phyloP scores from a whole-genome alignment of 2,329 filamentous ascomycete species.

The Rhynchosporium agropyri region DNA sequence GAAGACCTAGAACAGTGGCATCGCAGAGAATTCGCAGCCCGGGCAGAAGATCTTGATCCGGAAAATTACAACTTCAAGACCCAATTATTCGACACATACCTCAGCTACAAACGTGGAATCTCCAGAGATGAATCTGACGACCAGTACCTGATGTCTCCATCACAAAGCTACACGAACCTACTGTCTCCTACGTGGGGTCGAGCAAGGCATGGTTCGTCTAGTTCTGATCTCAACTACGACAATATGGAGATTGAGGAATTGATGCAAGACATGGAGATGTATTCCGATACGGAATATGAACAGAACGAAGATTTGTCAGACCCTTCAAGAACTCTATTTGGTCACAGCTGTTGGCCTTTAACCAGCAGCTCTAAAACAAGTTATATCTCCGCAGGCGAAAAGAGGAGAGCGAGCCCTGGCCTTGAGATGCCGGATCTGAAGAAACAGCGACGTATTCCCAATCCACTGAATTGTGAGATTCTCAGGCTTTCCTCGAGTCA shows the following conservation, averaged over 20 bases:
- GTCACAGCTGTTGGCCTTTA: background rate
- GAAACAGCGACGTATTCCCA: background rate
- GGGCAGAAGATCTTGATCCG: background rate
- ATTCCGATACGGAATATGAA: constrained; percentile 14
- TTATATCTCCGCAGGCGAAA: background rate
- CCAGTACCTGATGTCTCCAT: background rate
- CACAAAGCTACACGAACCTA: background rate
- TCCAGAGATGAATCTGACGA: background rate
- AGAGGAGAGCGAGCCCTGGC: constrained; percentile 6
- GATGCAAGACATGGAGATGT: constrained; percentile 15
- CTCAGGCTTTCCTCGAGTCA: background rate
- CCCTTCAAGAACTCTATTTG: background rate
- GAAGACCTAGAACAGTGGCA: background rate
- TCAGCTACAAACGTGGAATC: background rate
- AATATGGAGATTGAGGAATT: constrained; percentile 17
- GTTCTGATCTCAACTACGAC: constrained; percentile 6
- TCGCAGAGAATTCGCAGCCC: background rate
- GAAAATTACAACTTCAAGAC: background rate
- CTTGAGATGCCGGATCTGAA: constrained; percentile 1
- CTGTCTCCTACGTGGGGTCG: constrained; percentile 8
- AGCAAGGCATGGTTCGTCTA: background rate
- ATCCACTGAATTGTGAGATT: background rate
- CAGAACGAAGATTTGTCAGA: constrained; percentile 4
- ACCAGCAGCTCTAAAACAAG: background rate
- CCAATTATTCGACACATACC: background rate